Conservation (phyloP, 371 early-diverging fungal genomes). For the Blakeslea trispora region DNA sequence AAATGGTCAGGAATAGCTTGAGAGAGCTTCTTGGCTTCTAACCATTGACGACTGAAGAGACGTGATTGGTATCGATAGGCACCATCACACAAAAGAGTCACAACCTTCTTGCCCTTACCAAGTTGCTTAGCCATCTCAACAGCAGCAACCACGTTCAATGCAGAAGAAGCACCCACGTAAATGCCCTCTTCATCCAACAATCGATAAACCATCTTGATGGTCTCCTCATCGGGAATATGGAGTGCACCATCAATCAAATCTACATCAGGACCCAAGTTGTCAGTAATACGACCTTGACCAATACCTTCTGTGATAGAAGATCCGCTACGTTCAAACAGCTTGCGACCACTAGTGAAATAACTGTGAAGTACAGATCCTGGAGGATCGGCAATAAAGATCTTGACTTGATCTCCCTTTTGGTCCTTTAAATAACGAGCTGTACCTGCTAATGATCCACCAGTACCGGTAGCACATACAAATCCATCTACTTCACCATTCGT, state of each 20-base stretch:
- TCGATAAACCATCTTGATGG: constrained; percentile 82
- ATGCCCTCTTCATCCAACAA: constrained; percentile 93
- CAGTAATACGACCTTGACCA: constrained; percentile 94
- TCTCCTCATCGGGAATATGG: constrained; percentile 79
- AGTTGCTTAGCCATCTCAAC: constrained; percentile 85
- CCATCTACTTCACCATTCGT: constrained; percentile 81
- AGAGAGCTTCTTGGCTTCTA: constrained; percentile 79
- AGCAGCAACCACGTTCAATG: constrained; percentile 93
- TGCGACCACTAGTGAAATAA: constrained; percentile 74
- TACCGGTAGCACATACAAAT: constrained; percentile 92
- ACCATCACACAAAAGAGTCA: constrained; percentile 90
- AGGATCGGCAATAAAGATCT: constrained; percentile 89
- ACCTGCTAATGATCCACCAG: constrained; percentile 93
- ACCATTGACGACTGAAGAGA: constrained; percentile 84
- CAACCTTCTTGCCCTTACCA: constrained; percentile 79
- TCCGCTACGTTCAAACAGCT: constrained; percentile 70
- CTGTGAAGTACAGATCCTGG: constrained; percentile 90
- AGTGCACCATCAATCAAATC: constrained; percentile 83
- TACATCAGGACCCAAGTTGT: constrained; percentile 81
- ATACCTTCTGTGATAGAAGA: constrained; percentile 89
- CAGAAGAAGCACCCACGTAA: constrained; percentile 91
- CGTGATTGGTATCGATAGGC: constrained; percentile 92
- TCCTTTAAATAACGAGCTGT: constrained; percentile 82
- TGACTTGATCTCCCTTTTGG: constrained; percentile 62
- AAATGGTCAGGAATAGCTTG: constrained; percentile 82